Evolutionary conservation across 2,329 filamentous ascomycete genomes (phyloP).

Genomic region (Sordariomycetes sp.): DNA sequence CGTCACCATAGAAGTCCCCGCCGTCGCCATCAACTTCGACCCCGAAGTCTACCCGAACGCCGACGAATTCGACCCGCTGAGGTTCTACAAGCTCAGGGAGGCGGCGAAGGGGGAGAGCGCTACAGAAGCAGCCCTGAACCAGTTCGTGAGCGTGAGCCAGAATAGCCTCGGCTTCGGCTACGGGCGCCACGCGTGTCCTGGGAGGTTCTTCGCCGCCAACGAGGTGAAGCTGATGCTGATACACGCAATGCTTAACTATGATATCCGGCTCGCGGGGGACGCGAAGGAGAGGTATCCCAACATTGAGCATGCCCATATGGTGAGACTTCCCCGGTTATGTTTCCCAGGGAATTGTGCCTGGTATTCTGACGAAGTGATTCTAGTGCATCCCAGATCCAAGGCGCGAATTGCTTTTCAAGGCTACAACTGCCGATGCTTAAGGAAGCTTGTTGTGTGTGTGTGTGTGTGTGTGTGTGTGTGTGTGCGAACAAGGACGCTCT

Average conservation of each 20-base stretch:
- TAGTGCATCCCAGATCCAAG: not conserved
- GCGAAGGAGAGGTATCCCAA: slow-evolving; percentile 2
- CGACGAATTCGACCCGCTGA: slow-evolving; percentile 6
- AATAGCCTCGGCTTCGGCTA: slow-evolving; percentile 24
- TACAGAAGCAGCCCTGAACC: slow-evolving; percentile 16
- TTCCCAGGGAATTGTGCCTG: not conserved
- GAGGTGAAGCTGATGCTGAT: slow-evolving; percentile 34
- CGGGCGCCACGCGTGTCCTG: slow-evolving; percentile 28
- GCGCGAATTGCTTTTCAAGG: not conserved
- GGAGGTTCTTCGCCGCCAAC: slow-evolving; percentile 32
- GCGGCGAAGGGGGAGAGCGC: slow-evolving; percentile 6
- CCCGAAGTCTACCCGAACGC: not conserved
- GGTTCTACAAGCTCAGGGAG: not conserved
- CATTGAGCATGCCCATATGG: slow-evolving; percentile 6
- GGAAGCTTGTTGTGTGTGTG: no score
- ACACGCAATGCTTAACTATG: slow-evolving; percentile 27
- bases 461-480: no score
- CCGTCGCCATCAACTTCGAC: slow-evolving; percentile 2
- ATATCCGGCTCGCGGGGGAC: slow-evolving; percentile 19
- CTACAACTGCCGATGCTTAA: not conserved
- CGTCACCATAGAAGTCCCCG: slow-evolving; percentile 26
- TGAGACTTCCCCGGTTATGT: slow-evolving; percentile 1
- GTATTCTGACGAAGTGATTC: not conserved
- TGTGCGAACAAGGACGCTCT: no score
- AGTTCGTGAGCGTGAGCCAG: slow-evolving; percentile 29